Conservation (phyloP, 176 grass and related monocot species). For the Oryza glumipatula region DNA sequence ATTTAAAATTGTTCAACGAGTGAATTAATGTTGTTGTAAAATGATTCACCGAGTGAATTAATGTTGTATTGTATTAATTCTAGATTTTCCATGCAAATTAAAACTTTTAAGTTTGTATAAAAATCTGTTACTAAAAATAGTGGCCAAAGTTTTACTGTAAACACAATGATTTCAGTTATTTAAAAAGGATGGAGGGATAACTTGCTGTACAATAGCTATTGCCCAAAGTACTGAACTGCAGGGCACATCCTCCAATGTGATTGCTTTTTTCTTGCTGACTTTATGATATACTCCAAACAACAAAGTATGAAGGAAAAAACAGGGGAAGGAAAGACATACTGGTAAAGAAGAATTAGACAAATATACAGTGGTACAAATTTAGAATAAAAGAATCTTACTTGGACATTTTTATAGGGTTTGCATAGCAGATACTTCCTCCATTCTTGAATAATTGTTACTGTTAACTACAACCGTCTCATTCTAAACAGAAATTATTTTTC, state of each 20-base stretch:
- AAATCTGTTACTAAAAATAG: neutral
- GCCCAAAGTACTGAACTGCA: neutral
- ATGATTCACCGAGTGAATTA: neutral
- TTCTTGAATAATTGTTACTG: too few species aligned
- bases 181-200: neutral
- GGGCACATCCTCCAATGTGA: conserved; percentile 8
- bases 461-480: too few species aligned
- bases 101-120: neutral
- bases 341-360: neutral
- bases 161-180: neutral
- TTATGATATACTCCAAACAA: neutral
- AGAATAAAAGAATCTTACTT: neutral
- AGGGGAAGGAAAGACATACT: neutral
- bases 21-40: neutral
- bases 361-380: neutral
- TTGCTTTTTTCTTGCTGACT: neutral
- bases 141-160: neutral
- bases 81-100: neutral
- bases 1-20: neutral
- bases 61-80: neutral
- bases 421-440: too few species aligned
- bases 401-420: neutral
- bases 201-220: neutral
- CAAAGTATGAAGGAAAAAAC: neutral
- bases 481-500: too few species aligned